phyloP scores from a whole-genome alignment of 306 rosid species.

The Quercus alba region DNA sequence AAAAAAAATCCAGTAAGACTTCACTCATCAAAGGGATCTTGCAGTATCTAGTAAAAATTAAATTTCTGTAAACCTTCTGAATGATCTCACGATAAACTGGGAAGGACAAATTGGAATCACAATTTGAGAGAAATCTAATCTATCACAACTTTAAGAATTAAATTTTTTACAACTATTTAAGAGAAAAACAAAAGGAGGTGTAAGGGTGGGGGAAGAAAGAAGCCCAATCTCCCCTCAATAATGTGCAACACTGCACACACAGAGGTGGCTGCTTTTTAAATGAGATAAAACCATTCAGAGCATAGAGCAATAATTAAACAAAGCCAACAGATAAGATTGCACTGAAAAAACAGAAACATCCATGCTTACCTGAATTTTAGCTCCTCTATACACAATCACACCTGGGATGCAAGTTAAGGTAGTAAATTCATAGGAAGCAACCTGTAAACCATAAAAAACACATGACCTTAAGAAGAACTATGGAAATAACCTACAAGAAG shows the following conservation, averaged over 20 bases:
- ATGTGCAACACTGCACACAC: neutral
- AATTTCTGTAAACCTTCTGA: neutral
- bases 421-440: conserved; percentile 97
- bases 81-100: neutral
- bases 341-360: neutral
- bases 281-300: neutral
- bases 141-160: neutral
- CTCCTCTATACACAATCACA: conserved; percentile 86
- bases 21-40: neutral
- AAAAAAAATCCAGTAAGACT: neutral
- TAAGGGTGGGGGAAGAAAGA: neutral
- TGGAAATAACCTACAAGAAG: conserved; percentile 13
- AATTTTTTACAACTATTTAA: neutral
- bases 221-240: neutral
- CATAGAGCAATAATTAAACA: neutral
- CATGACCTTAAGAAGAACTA: conserved; percentile 22
- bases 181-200: neutral
- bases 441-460: conserved; percentile 47
- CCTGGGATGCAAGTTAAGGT: conserved; percentile 98
- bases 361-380: conserved; percentile 81
- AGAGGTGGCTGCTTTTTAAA: neutral
- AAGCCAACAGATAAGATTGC: neutral
- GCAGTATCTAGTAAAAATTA: neutral
- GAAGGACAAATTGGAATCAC: neutral
- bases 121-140: neutral